A percentile compares a stretch with the other conserved stretches of the same genome.
Evolutionary conservation across 2,329 filamentous ascomycete genomes (phyloP).

Genomic region (Diaporthe caulivora): DNA sequence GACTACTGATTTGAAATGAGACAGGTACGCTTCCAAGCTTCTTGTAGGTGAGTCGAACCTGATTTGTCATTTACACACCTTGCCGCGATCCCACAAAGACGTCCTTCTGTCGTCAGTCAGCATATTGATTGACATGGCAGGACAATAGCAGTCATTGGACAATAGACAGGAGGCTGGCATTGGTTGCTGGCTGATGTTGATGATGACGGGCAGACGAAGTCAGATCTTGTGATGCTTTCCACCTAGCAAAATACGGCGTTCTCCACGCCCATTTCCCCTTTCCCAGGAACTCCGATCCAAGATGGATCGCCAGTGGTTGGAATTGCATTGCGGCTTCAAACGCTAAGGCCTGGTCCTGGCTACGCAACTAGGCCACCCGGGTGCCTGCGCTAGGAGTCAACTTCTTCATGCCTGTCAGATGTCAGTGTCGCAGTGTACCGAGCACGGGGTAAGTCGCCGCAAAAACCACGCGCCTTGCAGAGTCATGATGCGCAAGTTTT

Average conservation of each 20-base stretch:
- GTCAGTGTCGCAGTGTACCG: not conserved
- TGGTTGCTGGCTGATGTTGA: not conserved
- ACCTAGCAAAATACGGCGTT: conserved; percentile 1
- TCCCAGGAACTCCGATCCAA: conserved; percentile 13
- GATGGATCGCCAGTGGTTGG: conserved; percentile 29
- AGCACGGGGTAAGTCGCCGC: conserved; percentile 15
- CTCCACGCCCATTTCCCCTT: not conserved
- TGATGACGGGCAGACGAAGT: not conserved
- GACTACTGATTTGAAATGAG: conserved; percentile 1
- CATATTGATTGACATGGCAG: too few species aligned
- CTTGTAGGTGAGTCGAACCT: not conserved
- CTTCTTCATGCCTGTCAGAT: conserved; percentile 25
- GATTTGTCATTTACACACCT: conserved; percentile 3
- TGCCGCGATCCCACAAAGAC: not conserved
- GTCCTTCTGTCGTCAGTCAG: not conserved
- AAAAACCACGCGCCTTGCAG: conserved; percentile 38
- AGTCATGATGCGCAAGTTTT: conserved; percentile 20
- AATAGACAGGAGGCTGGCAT: too few species aligned
- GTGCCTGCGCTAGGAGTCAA: conserved; percentile 24
- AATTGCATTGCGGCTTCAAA: not conserved
- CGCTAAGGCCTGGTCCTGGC: not conserved
- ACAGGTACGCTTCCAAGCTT: not conserved
- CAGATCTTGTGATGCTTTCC: conserved; percentile 2
- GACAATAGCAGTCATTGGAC: too few species aligned
- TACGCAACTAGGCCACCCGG: not conserved